These are phyloP conservation scores for Malassezia psittaci DNA, from an alignment of 1,284 basidiomycete genomes.

Conservation along the genomic window DNA sequence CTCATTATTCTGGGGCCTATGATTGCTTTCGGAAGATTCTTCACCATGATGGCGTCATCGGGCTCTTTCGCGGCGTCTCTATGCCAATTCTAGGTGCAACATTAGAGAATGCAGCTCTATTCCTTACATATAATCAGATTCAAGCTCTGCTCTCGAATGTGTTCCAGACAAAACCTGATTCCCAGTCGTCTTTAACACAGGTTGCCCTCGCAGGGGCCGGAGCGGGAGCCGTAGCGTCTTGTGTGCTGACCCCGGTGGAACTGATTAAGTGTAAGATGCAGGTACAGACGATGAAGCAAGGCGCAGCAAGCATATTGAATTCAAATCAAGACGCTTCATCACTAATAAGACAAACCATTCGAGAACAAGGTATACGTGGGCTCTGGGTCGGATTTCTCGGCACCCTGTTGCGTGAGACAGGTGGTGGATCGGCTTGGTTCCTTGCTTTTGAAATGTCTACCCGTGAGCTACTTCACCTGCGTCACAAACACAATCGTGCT, in stretches of 20 bases:
- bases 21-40: conserved; percentile 42
- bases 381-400: conserved; percentile 81
- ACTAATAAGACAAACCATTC: conserved; percentile 60
- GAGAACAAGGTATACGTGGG: conserved; percentile 61
- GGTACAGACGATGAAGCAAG: conserved; percentile 66
- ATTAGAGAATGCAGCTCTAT: conserved; percentile 76
- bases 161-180: conserved; percentile 24
- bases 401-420: conserved; percentile 68
- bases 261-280: conserved; percentile 92
- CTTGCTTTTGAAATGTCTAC: conserved; percentile 60
- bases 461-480: conserved; percentile 21
- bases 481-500: conserved; percentile 6
- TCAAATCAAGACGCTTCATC: conserved; percentile 51
- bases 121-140: conserved; percentile 73
- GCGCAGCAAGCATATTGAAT: background rate
- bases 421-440: conserved; percentile 79
- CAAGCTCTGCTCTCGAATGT: conserved; percentile 57
- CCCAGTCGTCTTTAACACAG: conserved; percentile 53
- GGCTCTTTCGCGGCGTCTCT: conserved; percentile 57
- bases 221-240: conserved; percentile 69
- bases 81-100: conserved; percentile 82
- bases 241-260: conserved; percentile 80
- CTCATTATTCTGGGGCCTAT: conserved; percentile 32
- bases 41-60: conserved; percentile 33
- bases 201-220: conserved; percentile 66